Conservation (phyloP, 2,329 filamentous ascomycete genomes). For the Boeremia exigua region DNA sequence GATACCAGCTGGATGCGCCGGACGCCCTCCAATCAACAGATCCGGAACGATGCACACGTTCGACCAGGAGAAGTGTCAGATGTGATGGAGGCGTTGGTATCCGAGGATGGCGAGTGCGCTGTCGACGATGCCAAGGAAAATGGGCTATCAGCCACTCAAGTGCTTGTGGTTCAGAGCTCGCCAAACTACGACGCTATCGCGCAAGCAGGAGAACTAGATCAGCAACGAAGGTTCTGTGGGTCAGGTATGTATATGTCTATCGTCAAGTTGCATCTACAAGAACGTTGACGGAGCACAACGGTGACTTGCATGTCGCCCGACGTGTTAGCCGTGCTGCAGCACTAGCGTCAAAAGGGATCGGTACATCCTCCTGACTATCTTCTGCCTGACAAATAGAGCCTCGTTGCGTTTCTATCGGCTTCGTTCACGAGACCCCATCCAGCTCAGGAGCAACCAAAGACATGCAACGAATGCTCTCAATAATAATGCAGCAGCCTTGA, state of each 20-base stretch:
- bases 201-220: slow-evolving; percentile 19
- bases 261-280: slow-evolving; percentile 3
- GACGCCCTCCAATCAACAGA: slow-evolving; percentile 18
- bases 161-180: slow-evolving; percentile 41
- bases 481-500: too few relatives aligned
- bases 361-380: slow-evolving; percentile 36
- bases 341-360: slow-evolving; percentile 42
- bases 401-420: slow-evolving; percentile 2
- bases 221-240: slow-evolving; percentile 6
- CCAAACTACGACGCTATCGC: slow-evolving; percentile 28
- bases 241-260: not conserved
- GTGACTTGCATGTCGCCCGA: slow-evolving; percentile 37
- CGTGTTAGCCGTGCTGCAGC: slow-evolving; percentile 38
- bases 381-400: slow-evolving; percentile 13
- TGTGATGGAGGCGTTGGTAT: slow-evolving; percentile 12
- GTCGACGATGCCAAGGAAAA: slow-evolving; percentile 45
- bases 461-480: too few relatives aligned
- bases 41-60: slow-evolving; percentile 13
- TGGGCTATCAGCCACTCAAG: slow-evolving; percentile 17
- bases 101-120: slow-evolving; percentile 41
- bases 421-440: not conserved
- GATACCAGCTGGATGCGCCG: slow-evolving; percentile 7
- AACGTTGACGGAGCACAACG: slow-evolving; percentile 34
- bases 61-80: slow-evolving; percentile 7
- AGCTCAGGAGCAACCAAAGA: not conserved